Base-by-base conservation (phyloP, 2,329 filamentous ascomycete species). In the Trichothecium sympodiale region DNA sequence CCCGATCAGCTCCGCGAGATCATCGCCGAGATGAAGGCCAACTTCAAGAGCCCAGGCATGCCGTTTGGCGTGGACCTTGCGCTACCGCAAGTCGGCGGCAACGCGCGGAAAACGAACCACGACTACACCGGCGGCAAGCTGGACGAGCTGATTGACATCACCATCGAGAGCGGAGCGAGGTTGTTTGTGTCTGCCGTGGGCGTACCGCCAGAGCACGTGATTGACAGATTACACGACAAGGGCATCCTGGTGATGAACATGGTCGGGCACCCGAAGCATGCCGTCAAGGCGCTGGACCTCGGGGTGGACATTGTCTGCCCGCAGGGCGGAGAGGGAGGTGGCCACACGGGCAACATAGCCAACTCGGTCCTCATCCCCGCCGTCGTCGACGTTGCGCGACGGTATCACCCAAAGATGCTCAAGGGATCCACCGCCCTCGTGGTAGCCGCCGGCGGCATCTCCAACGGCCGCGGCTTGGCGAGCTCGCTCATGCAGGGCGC, bases 201-300 rank as follows among this genome's bases (percentile, higher is more conserved):
- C 8, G 81, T 95, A 16, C 89, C 89, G 13, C 85, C 88, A 0
- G 64, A 65, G 31, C 58, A 65, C 38, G 75, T 88, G 4, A 81
- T 95, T 38, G 77, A 84, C 46, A 64, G 77, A 31, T 67, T 96
- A 31, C 89, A 96, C 52, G 68, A 70, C 8, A 80, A 82, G 0
- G 83, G 83, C 0, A 83, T 96, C 29, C 54, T 93, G 40, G 70
- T 95, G 26, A 95, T 95, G 87, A 95, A 95, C 57, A 95, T 95
- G 88, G 87, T 95, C 15, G 89, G 89, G 0, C 83, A 88, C 49
- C 88, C 89, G 2, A 86, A 82, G 55, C 89, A 96, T 56, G 88
- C 88, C 1, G 74, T 80, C 55, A 95, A 95, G 63, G 88, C 88
- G 3, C 65, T 96, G 4, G 76, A 86, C 34, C 74, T 80, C 0